Conservation (phyloP, 2,329 filamentous ascomycete species). For the Camillea tinctor region DNA sequence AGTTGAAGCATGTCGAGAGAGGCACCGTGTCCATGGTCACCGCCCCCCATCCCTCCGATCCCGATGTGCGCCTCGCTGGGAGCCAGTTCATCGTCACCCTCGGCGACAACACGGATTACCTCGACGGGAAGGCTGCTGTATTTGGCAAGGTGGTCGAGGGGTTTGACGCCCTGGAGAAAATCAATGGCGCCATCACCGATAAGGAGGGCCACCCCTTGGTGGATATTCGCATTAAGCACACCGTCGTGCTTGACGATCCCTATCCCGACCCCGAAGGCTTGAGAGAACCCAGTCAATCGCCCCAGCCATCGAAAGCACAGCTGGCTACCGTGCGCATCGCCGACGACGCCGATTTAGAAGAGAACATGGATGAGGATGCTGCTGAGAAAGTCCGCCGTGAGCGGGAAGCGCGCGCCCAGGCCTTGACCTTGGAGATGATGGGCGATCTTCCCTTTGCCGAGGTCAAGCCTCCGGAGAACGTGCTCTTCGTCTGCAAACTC, state of each 20-base stretch:
- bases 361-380: conserved; percentile 71
- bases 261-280: conserved; percentile 79
- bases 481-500: conserved; percentile 96
- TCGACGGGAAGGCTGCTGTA: conserved; percentile 91
- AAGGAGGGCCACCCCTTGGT: conserved; percentile 83
- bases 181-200: conserved; percentile 87
- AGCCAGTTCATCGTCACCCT: conserved; percentile 95
- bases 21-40: conserved; percentile 99
- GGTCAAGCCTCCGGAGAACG: conserved; percentile 94
- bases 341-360: conserved; percentile 79
- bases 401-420: conserved; percentile 88
- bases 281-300: conserved; percentile 74
- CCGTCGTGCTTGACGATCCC: conserved; percentile 87
- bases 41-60: conserved; percentile 69
- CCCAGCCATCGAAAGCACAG: conserved; percentile 78
- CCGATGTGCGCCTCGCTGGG: conserved; percentile 77
- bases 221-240: conserved; percentile 93
- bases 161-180: conserved; percentile 89
- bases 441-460: conserved; percentile 96
- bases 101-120: conserved; percentile 82
- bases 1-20: conserved; percentile 82
- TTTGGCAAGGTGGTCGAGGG: conserved; percentile 96
- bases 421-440: conserved; percentile 94
- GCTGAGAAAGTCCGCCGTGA: conserved; percentile 78
- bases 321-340: conserved; percentile 88